Base-by-base conservation (phyloP, 306 rosid species). In the Vachellia pachyceras region DNA sequence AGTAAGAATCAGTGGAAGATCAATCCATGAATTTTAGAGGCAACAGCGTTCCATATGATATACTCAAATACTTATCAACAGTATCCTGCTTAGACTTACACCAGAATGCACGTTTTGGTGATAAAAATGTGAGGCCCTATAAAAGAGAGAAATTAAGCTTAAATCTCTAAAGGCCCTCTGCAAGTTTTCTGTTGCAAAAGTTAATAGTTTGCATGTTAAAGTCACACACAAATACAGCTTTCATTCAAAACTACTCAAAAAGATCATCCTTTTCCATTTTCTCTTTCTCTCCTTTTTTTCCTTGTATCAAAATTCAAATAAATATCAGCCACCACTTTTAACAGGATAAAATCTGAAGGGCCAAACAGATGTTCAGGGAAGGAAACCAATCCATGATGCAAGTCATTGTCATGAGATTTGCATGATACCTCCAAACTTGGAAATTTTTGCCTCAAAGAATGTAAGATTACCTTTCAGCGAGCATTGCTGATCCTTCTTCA, bases 401-500 rank as follows among this genome's bases (percentile, higher is more conserved):
- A 29, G 10, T 47, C 58, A 46, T 23, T 22, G 29, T 42, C 40
- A 60, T 42, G 57, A 61, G 72, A 76, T 17, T 74, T 23, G 1
- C 35, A 10, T 20, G 40, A 71, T 49, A 29, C 17, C 37, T 4
- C 23, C 36, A 33, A 73, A 20, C 37, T 1, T 35, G 23, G 55
- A 39, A 66, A 41, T 2, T 13, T 5, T 42, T 36, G 35, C 47
- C 63, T 50, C 42, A 17, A 63, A 7, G 11, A 25, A 52, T 10
- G 6, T 33, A 10, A 50, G 42, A 82, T 58, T 46, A 91, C 95
- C 95, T 89, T 86, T 91, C 95, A 36, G 95, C 95, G 55, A 91
- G 91, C 91, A 91, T 84, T 3, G 95, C 95, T 0, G 95, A 91
- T 69, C 95, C 95, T 70, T 91, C 95, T 84, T 91, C 95, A 65